A percentile compares a stretch with the other conserved stretches of the same genome.
Evolutionary conservation across 1,284 basidiomycete genomes (phyloP).

Genomic region (Hemileia vastatrix): DNA sequence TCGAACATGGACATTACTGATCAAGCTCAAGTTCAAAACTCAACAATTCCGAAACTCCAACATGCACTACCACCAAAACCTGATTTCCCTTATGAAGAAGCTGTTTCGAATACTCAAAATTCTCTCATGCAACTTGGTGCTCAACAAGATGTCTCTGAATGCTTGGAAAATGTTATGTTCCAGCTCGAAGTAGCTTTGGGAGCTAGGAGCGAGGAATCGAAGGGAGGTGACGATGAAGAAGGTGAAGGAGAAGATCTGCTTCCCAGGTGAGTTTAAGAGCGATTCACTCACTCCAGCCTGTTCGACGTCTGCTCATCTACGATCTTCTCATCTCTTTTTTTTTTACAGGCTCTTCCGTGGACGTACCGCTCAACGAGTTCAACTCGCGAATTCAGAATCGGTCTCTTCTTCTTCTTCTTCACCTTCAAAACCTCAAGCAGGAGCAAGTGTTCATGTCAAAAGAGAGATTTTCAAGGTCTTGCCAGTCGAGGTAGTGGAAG

Average conservation of each 20-base stretch:
- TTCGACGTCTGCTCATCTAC: not conserved
- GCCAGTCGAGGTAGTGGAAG: slow-evolving; percentile 74
- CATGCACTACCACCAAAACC: not conserved
- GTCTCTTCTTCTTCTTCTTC: too few species aligned
- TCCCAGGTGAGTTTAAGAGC: not conserved
- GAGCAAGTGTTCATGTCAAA: slow-evolving; percentile 60
- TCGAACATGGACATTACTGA: not conserved
- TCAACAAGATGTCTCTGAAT: slow-evolving; percentile 96
- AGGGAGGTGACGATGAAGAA: not conserved
- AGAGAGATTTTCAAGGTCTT: slow-evolving; percentile 87
- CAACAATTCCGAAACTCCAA: too few species aligned
- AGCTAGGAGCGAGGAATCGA: slow-evolving; percentile 47
- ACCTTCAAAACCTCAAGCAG: slow-evolving; percentile 45
- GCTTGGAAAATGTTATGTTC: slow-evolving; percentile 97
- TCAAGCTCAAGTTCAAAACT: not conserved
- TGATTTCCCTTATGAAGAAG: not conserved
- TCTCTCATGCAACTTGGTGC: too few species aligned
- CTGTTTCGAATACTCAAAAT: not conserved
- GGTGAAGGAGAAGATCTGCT: not conserved
- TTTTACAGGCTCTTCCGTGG: slow-evolving; percentile 69
- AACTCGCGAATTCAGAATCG: slow-evolving; percentile 42
- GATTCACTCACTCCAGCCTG: too few species aligned
- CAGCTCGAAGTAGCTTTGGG: slow-evolving; percentile 88
- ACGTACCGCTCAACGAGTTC: slow-evolving; percentile 66
- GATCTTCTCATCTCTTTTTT: not conserved